Conservation (phyloP, 2,329 filamentous ascomycete species). For the Colletotrichum zoysiae region DNA sequence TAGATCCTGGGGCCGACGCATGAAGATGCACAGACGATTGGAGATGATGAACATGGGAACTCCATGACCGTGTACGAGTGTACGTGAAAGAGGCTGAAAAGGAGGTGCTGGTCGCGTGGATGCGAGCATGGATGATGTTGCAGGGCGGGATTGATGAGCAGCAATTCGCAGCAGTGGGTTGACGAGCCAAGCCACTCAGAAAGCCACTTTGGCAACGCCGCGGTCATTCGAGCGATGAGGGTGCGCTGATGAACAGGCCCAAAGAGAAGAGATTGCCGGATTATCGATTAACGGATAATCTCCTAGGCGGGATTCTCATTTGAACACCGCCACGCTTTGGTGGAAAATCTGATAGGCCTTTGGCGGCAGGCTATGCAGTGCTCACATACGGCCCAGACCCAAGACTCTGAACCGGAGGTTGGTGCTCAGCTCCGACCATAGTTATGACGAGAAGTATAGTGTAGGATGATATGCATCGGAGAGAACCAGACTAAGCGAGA, state of each 20-base stretch:
- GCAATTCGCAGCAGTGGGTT: slow-evolving; percentile 14
- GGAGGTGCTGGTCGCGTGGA: slow-evolving; percentile 30
- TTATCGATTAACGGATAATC: slow-evolving; percentile 38
- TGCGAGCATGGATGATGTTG: slow-evolving; percentile 34
- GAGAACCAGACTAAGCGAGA: slow-evolving; percentile 2
- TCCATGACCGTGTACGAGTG: slow-evolving; percentile 33
- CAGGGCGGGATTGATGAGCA: slow-evolving; percentile 17
- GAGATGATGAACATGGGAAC: slow-evolving; percentile 42
- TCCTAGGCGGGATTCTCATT: slow-evolving; percentile 10
- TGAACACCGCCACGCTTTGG: neutral
- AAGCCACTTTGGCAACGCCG: neutral
- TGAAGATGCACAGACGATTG: slow-evolving; percentile 42
- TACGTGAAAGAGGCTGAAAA: slow-evolving; percentile 40
- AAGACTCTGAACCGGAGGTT: neutral
- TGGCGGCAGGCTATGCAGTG: neutral
- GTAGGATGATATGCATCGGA: neutral
- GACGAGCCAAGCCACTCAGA: slow-evolving; percentile 8
- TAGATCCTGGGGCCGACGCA: slow-evolving; percentile 27
- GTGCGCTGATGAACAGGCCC: neutral
- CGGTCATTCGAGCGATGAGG: neutral
- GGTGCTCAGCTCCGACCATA: neutral
- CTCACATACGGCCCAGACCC: neutral
- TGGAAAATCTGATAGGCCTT: neutral
- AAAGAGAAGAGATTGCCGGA: slow-evolving; percentile 17
- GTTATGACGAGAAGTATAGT: neutral